Percentiles rank a stretch among this genome's conserved stretches.
These are phyloP conservation scores for Russula emetica DNA, from an alignment of 768 basidiomycete genomes.

Conservation along the genomic window DNA sequence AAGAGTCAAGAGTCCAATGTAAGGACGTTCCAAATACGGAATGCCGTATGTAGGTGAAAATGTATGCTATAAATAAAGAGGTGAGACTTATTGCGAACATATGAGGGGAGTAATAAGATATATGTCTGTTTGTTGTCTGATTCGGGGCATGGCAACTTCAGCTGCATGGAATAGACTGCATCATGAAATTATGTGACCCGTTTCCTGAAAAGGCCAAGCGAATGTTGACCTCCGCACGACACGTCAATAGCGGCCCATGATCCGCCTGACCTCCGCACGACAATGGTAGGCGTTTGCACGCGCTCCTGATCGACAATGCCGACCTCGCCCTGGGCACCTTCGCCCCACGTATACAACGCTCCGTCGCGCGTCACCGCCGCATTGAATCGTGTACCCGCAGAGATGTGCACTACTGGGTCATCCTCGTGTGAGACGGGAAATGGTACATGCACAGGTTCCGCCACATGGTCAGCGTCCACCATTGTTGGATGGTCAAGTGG, in stretches of 20 bases:
- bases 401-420: slow-evolving; percentile 62
- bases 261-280: slow-evolving; percentile 71
- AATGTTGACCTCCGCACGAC: slow-evolving; percentile 77
- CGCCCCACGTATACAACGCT: slow-evolving; percentile 72
- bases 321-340: slow-evolving; percentile 72
- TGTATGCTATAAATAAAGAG: slow-evolving; percentile 3
- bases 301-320: slow-evolving; percentile 53
- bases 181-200: slow-evolving; percentile 17
- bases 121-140: background rate
- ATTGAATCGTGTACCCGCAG: slow-evolving; percentile 69
- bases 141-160: background rate
- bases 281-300: slow-evolving; percentile 56
- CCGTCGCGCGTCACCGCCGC: slow-evolving; percentile 64
- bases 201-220: slow-evolving; percentile 41
- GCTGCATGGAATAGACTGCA: background rate
- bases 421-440: slow-evolving; percentile 51
- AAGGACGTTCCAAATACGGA: background rate
- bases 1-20: slow-evolving; percentile 2
- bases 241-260: slow-evolving; percentile 61
- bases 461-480: slow-evolving; percentile 53
- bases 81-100: slow-evolving; percentile 12
- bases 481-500: slow-evolving; percentile 65
- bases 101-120: slow-evolving; percentile 23
- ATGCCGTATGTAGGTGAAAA: background rate
- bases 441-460: slow-evolving; percentile 58